A percentile compares a stretch with the other conserved stretches of the same genome.
phyloP scores from a whole-genome alignment of 139 green algal genomes.

The Volvox africanus region DNA sequence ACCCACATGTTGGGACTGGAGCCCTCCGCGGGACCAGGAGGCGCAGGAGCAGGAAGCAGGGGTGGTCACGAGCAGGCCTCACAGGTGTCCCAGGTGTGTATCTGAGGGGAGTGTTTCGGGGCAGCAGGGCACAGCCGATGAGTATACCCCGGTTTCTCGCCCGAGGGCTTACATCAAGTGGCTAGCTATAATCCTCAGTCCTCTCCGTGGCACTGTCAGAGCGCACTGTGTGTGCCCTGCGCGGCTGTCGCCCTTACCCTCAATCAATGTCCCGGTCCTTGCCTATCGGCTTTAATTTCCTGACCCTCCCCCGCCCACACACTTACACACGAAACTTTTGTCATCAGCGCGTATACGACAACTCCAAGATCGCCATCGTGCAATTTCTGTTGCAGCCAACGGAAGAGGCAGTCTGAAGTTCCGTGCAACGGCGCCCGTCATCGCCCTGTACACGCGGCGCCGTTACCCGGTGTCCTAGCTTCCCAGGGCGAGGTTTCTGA shows the following conservation, averaged over 20 bases:
- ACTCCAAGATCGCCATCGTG: slow-evolving; percentile 43
- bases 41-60: not conserved
- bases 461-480: too few relatives aligned
- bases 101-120: not conserved
- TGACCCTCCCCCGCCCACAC: not conserved
- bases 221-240: too few relatives aligned
- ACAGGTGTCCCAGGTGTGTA: slow-evolving; percentile 34
- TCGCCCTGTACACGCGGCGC: too few relatives aligned
- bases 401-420: slow-evolving; percentile 25
- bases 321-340: not conserved
- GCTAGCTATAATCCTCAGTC: too few relatives aligned
- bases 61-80: not conserved
- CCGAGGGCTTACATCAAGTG: too few relatives aligned
- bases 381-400: slow-evolving; percentile 54
- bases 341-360: slow-evolving; percentile 35
- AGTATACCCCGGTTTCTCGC: too few relatives aligned
- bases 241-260: too few relatives aligned
- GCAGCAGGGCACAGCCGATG: too few relatives aligned
- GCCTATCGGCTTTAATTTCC: not conserved
- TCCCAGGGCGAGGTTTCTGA: too few relatives aligned
- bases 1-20: slow-evolving; percentile 66
- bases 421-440: too few relatives aligned
- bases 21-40: not conserved
- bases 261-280: too few relatives aligned
- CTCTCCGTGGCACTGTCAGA: too few relatives aligned